A percentile compares a stretch with the other conserved stretches of the same genome.
These are phyloP conservation scores for Hypholoma sublateritium DNA, from an alignment of 768 basidiomycete genomes.

Conservation along the genomic window DNA sequence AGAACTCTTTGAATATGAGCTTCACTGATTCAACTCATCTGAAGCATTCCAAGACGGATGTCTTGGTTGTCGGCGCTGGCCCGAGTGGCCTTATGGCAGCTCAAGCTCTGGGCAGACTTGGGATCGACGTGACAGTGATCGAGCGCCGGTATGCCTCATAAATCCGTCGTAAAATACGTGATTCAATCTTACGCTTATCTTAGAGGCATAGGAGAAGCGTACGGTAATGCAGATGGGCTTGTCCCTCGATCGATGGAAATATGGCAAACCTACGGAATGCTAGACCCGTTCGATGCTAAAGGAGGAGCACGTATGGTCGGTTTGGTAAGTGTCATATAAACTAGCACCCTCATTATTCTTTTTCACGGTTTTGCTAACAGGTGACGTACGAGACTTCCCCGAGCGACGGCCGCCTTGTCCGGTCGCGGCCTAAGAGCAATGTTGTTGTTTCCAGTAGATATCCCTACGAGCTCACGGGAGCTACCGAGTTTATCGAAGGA, in stretches of 20 bases:
- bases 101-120: slow-evolving; percentile 48
- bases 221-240: slow-evolving; percentile 12
- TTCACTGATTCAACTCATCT: too few species aligned
- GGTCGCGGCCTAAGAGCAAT: slow-evolving; percentile 3
- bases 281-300: slow-evolving; percentile 4
- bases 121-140: slow-evolving; percentile 46
- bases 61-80: slow-evolving; percentile 46
- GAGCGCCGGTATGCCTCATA: slow-evolving; percentile 24
- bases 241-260: slow-evolving; percentile 10
- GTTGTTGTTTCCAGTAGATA: slow-evolving; percentile 8
- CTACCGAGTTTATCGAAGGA: slow-evolving; percentile 6
- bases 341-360: background rate
- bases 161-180: background rate
- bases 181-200: background rate
- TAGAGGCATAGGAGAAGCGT: slow-evolving; percentile 4
- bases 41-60: slow-evolving; percentile 3
- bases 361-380: background rate
- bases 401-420: background rate
- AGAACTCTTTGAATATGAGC: too few species aligned
- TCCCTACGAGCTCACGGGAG: slow-evolving; percentile 9
- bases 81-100: slow-evolving; percentile 55
- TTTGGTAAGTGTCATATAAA: background rate
- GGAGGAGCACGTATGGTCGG: slow-evolving; percentile 6
- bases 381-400: slow-evolving; percentile 5
- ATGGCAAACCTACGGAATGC: slow-evolving; percentile 11